Evolutionary conservation across 345 rosid genomes (phyloP), one percentile per base, ranked within the genome.

Genomic region (Sisymbrium altissimum): DNA sequence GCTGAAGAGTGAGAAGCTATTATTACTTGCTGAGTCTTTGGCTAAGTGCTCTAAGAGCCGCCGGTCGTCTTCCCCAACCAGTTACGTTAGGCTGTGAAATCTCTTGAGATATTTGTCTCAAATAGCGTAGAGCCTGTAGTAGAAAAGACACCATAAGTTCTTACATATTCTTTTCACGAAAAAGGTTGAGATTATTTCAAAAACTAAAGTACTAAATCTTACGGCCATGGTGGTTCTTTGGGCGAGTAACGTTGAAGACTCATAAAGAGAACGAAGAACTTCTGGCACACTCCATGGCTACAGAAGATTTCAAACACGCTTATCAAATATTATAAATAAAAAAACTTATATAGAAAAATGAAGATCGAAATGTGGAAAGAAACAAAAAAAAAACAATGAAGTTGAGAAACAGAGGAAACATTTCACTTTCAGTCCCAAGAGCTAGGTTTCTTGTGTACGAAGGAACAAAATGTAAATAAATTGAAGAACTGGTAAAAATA

Each of bases 231-330:
- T 95, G 52, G 96, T 89, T 86, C 84, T 88, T 80, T 92, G 99
- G 48, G 99, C 97, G 66, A 95, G 97, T 74, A 88, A 83, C 14
- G 93, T 83, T 50, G 99, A 89, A 17, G 99, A 95, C 76, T 95
- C 97, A 43, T 95, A 95, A 44, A 95, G 89, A 1, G 99, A 97
- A 35, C 99, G 97, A 74, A 95, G 78, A 61, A 95, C 99, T 85
- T 95, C 99, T 18, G 99, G 97, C 59, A 92, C 97, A 52, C 97
- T 89, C 97, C 92, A 87, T 19, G 99, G 97, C 99, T 95, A 59
- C 52, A 81, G 43, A 41, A 33, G 21, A 65, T 56, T 52, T 66
- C 41, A 53, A 19, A 27, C 17, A 71, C 66, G 43, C 2, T 18
- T 23, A 45, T 21, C 45, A 19, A 70, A 57, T 6, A 78, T 15